Evolutionary conservation across 139 green algal species (phyloP), one percentile per base, ranked within the genome.

Genomic region (Picochlorum sp.): DNA sequence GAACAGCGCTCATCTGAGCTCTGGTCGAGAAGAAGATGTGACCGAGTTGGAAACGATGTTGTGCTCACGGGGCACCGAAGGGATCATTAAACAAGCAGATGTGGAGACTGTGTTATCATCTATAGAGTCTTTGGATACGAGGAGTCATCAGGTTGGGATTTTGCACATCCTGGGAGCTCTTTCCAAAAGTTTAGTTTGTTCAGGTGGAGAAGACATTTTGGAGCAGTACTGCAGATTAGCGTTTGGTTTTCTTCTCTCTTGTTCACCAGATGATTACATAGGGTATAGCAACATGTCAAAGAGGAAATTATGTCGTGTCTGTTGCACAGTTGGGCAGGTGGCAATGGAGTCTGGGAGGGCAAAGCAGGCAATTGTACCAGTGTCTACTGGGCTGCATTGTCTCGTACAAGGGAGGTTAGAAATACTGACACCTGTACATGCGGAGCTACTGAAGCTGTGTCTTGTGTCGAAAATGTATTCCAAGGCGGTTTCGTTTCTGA

Each of bases 391-490:
- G n/a, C 16, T 54, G n/a, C 18, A 54, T 7, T 54, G 47, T 21
- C n/a, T 20, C 5, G n/a, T 21, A 7, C 47, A 54, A 54, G 47
- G 47, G 16, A 54, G 7, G 0, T 26, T 54, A 9, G 18, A 54
- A 20, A 20, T 20, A 26, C 15, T 54, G 47, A 54, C 90, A 11
- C 90, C 90, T 6, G 69, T 95, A 26, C 90, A 97, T 59, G 80
- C 81, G 4, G 86, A 93, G 26, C 60, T 92, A 18, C 77, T 89
- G 38, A 84, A 89, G 62, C 88, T 82, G 18, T 95, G 77, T 74
- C 63, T 97, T 47, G 72, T 95, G 37, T 66, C 84, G n/a, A 86
- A 88, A 65, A 74, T 49, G 50, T 96, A 94, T 75, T 73, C 63
- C 20, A 81, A 72, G 2, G 88, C 81, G 1, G 45, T 63, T 0